A percentile compares a stretch with the other conserved stretches of the same genome.
Evolutionary conservation across 2,329 filamentous ascomycete species (phyloP).

Genomic region (Sphaerulina musiva): DNA sequence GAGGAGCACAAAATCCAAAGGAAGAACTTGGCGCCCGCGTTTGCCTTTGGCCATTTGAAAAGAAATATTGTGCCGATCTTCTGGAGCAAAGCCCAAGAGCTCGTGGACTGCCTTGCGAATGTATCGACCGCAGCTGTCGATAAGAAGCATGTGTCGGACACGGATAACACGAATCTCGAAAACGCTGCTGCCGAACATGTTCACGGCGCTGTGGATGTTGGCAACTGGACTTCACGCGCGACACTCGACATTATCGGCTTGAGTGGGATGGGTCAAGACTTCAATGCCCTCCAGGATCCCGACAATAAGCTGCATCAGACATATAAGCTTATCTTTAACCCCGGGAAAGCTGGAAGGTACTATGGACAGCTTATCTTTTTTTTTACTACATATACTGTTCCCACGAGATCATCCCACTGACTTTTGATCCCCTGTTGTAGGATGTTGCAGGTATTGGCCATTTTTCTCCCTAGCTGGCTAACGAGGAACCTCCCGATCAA

Average conservation of each 20-base stretch:
- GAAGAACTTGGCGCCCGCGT: slow-evolving; percentile 45
- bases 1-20: slow-evolving; percentile 70
- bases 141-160: slow-evolving; percentile 13
- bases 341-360: slow-evolving; percentile 39
- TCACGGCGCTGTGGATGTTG: slow-evolving; percentile 39
- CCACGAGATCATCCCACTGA: background rate
- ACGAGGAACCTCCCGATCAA: slow-evolving; percentile 60
- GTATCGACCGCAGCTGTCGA: slow-evolving; percentile 29
- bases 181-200: slow-evolving; percentile 22
- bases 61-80: slow-evolving; percentile 42
- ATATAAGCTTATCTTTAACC: slow-evolving; percentile 48
- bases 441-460: slow-evolving; percentile 42
- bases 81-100: slow-evolving; percentile 44
- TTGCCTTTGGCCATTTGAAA: slow-evolving; percentile 47
- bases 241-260: slow-evolving; percentile 55
- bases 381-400: background rate
- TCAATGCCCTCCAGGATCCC: slow-evolving; percentile 46
- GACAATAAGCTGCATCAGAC: slow-evolving; percentile 48
- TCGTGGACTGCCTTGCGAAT: slow-evolving; percentile 31
- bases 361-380: background rate
- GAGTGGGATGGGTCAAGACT: slow-evolving; percentile 53
- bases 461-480: slow-evolving; percentile 60
- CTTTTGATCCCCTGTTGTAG: slow-evolving; percentile 27
- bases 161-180: slow-evolving; percentile 23
- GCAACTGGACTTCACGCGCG: slow-evolving; percentile 45